Base-by-base conservation (phyloP, 208 protist genomes). In the Wallacemonas sp. region DNA sequence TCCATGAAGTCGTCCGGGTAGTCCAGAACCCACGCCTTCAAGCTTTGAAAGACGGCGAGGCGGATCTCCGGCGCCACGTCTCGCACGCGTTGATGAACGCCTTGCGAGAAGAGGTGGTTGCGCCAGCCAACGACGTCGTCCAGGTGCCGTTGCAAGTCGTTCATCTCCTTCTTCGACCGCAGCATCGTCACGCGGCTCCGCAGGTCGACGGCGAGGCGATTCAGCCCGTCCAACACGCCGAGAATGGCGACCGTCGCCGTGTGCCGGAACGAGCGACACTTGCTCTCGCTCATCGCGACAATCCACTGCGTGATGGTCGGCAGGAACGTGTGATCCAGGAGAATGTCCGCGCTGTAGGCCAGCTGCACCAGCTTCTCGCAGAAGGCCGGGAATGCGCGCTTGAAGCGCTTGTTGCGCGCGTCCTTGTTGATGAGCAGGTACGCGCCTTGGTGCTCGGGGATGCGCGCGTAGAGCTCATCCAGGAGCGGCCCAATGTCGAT, bases 201-300 rank as follows among this genome's bases (percentile, higher is more conserved):
- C 33, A 91, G 49, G 34, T 81, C 56, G 5, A 58, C 71, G 17
- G 80, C 73, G 5, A 91, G 48, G n/a, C 68, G 62, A 56, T 82
- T 90, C 19, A 97, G 78, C n/a, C 81, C 83, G n/a, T 89, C 67
- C 33, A 94, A 68, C 62, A 95, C 72, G 32, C 77, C 72, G 12
- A 95, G 72, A 9, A 95, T 47, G 24, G 82, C 78, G 6, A 87
- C 73, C 11, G 85, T 92, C 5, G 88, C 75, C 8, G 92, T 95
- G 76, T 97, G 92, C 26, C 92, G 89, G 56, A 95, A 95, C 29
- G 78, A 72, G 12, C 92, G 77, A 24, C 78, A 81, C 75, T 94
- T 97, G 74, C 92, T 94, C 74, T 95, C 92, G 57, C 78, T 88
- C 87, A 97, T 97, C 27, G 84, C 80, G 9, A 94, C 72, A 17